Conservation (phyloP, 1,284 basidiomycete genomes). For the Testicularia cyperi region DNA sequence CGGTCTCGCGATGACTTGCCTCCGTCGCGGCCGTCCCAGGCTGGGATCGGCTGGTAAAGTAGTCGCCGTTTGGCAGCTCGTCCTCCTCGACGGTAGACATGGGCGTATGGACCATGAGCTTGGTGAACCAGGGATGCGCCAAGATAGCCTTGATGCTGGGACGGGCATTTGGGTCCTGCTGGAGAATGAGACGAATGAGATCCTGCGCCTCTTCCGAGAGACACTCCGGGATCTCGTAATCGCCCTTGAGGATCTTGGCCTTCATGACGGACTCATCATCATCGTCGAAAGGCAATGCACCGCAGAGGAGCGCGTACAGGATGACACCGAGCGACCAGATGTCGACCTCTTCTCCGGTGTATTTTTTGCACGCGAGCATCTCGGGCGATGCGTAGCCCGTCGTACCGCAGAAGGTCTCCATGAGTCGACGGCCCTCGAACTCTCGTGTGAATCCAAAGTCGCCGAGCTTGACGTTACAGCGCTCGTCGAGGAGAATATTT, state of each 20-base stretch:
- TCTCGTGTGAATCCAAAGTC: slow-evolving; percentile 97
- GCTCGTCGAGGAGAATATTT: slow-evolving; percentile 62
- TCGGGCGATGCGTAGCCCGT: slow-evolving; percentile 93
- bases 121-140: slow-evolving; percentile 80
- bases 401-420: slow-evolving; percentile 97
- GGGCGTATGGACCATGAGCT: slow-evolving; percentile 30
- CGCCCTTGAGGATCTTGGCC: slow-evolving; percentile 78
- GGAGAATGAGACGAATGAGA: slow-evolving; percentile 77
- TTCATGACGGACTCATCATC: slow-evolving; percentile 91
- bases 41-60: slow-evolving; percentile 9
- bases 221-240: slow-evolving; percentile 76
- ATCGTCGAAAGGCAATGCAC: slow-evolving; percentile 93
- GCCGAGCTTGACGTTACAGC: slow-evolving; percentile 67
- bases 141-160: slow-evolving; percentile 82
- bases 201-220: slow-evolving; percentile 85
- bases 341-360: slow-evolving; percentile 93
- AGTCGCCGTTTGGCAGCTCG: slow-evolving; percentile 4
- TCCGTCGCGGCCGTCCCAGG: not conserved
- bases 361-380: slow-evolving; percentile 85
- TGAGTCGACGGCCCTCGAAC: slow-evolving; percentile 76
- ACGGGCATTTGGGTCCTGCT: slow-evolving; percentile 75
- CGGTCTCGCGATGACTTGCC: not conserved
- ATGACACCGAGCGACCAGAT: slow-evolving; percentile 97
- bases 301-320: slow-evolving; percentile 87
- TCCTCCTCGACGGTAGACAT: slow-evolving; percentile 50